Conservation (phyloP, 2,329 filamentous ascomycete genomes). For the Sclerotinia sclerotiorum region DNA sequence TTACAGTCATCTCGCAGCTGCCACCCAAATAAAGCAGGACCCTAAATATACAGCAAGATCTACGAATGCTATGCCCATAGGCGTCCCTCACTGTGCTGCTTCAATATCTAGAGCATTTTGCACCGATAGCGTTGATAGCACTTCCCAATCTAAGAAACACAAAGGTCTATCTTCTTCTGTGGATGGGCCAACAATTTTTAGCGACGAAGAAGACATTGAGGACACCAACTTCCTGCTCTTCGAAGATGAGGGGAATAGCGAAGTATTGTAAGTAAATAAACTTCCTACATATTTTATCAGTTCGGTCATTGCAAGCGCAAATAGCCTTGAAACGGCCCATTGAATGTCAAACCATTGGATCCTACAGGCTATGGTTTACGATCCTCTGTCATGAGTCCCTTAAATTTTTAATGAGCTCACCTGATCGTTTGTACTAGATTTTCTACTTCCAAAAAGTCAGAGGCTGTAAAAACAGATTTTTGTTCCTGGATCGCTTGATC, state of each 20-base stretch:
- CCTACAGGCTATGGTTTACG: too few relatives aligned
- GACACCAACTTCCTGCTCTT: slow-evolving; percentile 45
- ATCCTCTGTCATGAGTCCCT: neutral
- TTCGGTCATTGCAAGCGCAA: neutral
- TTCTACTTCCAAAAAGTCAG: slow-evolving; percentile 10
- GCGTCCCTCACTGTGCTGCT: slow-evolving; percentile 37
- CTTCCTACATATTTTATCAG: neutral
- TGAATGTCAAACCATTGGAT: neutral
- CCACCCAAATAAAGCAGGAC: slow-evolving; percentile 34
- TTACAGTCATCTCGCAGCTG: neutral
- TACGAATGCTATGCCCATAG: slow-evolving; percentile 30
- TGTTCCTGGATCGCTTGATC: slow-evolving; percentile 64
- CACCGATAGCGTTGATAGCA: neutral
- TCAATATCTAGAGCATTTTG: slow-evolving; percentile 37
- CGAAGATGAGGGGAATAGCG: slow-evolving; percentile 36
- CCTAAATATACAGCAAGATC: slow-evolving; percentile 31
- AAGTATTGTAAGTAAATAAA: slow-evolving; percentile 27
- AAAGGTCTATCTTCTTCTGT: slow-evolving; percentile 16
- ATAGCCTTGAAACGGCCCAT: neutral
- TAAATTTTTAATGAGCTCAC: neutral
- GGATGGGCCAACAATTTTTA: slow-evolving; percentile 15
- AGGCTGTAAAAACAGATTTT: slow-evolving; percentile 59
- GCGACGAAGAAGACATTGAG: slow-evolving; percentile 37
- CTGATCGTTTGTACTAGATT: slow-evolving; percentile 8
- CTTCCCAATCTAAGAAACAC: slow-evolving; percentile 4